Evolutionary conservation across 2,329 filamentous ascomycete species (phyloP).

Genomic region (Fusarium cicatricum): DNA sequence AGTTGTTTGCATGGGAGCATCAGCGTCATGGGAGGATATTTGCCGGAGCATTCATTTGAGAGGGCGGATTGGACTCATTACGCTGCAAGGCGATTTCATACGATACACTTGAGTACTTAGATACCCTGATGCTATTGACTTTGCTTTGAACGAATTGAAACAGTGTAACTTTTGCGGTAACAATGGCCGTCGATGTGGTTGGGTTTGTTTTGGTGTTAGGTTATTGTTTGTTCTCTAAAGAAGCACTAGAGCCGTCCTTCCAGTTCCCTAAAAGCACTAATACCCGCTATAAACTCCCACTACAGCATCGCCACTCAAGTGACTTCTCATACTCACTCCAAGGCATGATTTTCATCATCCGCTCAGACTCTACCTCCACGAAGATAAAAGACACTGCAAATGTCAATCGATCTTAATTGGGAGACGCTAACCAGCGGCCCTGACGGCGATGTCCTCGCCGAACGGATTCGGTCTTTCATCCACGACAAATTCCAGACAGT

Average conservation of each 20-base stretch:
- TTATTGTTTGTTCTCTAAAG: too few relatives aligned
- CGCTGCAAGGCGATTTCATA: background rate
- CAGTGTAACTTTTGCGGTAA: background rate
- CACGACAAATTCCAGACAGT: constrained; percentile 96
- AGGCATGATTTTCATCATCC: constrained; percentile 16
- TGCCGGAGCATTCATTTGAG: constrained; percentile 18
- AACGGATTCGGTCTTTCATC: constrained; percentile 89
- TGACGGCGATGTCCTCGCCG: constrained; percentile 84
- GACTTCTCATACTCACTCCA: background rate
- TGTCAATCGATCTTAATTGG: constrained; percentile 99
- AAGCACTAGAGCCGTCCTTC: background rate
- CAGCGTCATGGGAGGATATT: constrained; percentile 19
- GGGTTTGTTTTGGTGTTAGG: background rate
- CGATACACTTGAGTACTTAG: constrained; percentile 15
- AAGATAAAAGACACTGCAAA: constrained; percentile 48
- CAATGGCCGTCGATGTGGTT: background rate
- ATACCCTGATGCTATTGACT: background rate
- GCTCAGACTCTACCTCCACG: background rate
- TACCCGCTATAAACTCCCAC: constrained; percentile 6
- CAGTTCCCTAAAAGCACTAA: constrained; percentile 14
- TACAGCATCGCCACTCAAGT: background rate
- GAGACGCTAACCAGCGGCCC: constrained; percentile 87
- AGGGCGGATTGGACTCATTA: constrained; percentile 1
- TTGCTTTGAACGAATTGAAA: background rate
- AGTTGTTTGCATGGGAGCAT: constrained; percentile 17